phyloP scores from a whole-genome alignment of 2,329 filamentous ascomycete genomes.

The Rhexocercosporidium sp. region DNA sequence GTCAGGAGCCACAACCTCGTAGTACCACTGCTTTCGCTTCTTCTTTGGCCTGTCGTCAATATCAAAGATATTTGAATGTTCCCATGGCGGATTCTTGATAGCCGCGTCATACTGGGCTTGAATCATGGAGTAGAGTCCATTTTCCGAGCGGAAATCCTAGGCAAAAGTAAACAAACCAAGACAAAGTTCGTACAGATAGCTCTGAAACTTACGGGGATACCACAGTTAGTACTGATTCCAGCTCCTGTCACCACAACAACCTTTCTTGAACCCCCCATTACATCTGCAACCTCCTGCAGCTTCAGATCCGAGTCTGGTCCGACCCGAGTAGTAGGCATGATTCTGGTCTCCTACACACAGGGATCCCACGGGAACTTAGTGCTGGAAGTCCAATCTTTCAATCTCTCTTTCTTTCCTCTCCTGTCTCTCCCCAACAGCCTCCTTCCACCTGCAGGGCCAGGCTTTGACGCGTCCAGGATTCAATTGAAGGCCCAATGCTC shows the following conservation, averaged over 20 bases:
- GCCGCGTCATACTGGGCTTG: constrained; percentile 67
- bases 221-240: constrained; percentile 77
- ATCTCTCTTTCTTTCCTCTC: not conserved
- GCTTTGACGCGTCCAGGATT: not conserved
- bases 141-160: constrained; percentile 74
- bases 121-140: constrained; percentile 74
- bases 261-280: constrained; percentile 67
- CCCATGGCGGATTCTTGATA: constrained; percentile 47
- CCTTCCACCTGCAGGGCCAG: not conserved
- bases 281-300: constrained; percentile 69
- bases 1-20: constrained; percentile 40
- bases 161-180: constrained; percentile 31
- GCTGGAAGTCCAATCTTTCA: not conserved
- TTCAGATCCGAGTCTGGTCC: constrained; percentile 32
- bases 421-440: not conserved
- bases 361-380: not conserved
- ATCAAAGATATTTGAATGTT: constrained; percentile 39
- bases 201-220: constrained; percentile 67
- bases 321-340: constrained; percentile 43
- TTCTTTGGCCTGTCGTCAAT: constrained; percentile 44
- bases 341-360: too few relatives aligned
- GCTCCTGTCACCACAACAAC: constrained; percentile 75
- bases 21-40: constrained; percentile 40
- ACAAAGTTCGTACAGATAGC: too few relatives aligned
- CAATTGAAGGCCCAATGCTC: not conserved